These are phyloP conservation scores for Monosporozyma servazzii DNA, from an alignment of 805 yeast species.

Conservation along the genomic window DNA sequence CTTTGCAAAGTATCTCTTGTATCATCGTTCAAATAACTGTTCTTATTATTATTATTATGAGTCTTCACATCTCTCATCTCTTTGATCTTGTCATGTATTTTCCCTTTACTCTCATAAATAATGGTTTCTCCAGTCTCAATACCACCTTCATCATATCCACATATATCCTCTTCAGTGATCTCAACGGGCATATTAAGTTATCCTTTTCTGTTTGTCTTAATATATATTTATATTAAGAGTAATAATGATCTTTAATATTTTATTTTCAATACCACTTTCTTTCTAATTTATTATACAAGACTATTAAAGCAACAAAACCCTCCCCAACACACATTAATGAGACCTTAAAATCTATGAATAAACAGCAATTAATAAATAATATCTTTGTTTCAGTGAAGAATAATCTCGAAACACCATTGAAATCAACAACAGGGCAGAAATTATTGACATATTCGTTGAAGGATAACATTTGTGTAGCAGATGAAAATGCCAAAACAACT, in stretches of 20 bases:
- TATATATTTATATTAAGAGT: no score
- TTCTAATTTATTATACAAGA: not conserved
- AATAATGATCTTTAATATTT: not conserved
- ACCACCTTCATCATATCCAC: not conserved
- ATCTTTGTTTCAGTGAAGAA: constrained; percentile 57
- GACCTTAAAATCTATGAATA: not conserved
- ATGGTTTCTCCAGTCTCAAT: not conserved
- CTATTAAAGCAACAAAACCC: not conserved
- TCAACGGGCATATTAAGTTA: not conserved
- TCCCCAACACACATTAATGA: not conserved
- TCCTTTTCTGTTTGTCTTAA: not conserved
- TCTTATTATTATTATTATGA: not conserved
- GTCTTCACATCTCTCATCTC: not conserved
- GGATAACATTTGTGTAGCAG: constrained; percentile 66
- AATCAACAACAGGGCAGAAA: not conserved
- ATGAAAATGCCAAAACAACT: constrained; percentile 51
- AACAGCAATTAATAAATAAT: constrained; percentile 11
- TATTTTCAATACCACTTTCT: not conserved
- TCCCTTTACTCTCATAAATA: not conserved
- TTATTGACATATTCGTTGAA: constrained; percentile 37
- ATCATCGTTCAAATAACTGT: not conserved
- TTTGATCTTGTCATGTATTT: not conserved
- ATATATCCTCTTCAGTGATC: not conserved
- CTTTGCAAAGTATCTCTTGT: not conserved
- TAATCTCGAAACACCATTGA: constrained; percentile 29